Base-by-base conservation (phyloP, 805 yeast genomes). In the Torulaspora indica region DNA sequence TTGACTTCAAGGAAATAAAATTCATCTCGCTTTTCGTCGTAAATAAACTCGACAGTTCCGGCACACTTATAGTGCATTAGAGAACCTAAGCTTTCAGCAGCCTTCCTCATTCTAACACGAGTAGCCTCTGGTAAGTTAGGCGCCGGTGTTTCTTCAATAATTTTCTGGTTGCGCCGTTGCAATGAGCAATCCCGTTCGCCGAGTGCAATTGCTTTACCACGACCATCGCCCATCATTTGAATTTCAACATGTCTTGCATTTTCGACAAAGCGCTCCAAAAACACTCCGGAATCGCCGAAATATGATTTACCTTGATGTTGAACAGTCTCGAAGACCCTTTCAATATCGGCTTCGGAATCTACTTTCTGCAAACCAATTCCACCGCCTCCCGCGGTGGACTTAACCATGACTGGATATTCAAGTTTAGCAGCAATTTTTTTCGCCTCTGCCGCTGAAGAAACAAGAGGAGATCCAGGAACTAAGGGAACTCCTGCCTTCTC, bases 331-430 rank as follows among this genome's bases (percentile, higher is more conserved):
- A 88, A 91, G 10, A 90, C 95, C 49, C 84, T 71, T 68, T 80
- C 86, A 51, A 93, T 80, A 48, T 93, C 97, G 14, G 65, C 79
- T 54, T 78, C 85, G 28, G 80, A 75, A 58, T 90, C 96, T 47
- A 90, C 97, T 62, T 89, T 85, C 66, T 91, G 97, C 55, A 91
- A 72, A 52, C 98, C 98, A 60, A 91, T 91, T 69, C 98, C 98
- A 67, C 98, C 98, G 60, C 98, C 98, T 63, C 98, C 98, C 20
- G 98, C 98, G 49, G 98, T 93, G 20, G 95, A 85, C 68, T 91
- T 91, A 40, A 93, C 86, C 98, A 91, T 91, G 27, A 91, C 79
- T 23, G 98, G 98, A 57, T 87, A 93, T 45, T 77, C 85, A 40
- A 91, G 71, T 56, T 76, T 69, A 13, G 77, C 80, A 12, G 96